Base-by-base conservation (phyloP, 352 stramenopile species). In the Globisporangium acanthophoron region DNA sequence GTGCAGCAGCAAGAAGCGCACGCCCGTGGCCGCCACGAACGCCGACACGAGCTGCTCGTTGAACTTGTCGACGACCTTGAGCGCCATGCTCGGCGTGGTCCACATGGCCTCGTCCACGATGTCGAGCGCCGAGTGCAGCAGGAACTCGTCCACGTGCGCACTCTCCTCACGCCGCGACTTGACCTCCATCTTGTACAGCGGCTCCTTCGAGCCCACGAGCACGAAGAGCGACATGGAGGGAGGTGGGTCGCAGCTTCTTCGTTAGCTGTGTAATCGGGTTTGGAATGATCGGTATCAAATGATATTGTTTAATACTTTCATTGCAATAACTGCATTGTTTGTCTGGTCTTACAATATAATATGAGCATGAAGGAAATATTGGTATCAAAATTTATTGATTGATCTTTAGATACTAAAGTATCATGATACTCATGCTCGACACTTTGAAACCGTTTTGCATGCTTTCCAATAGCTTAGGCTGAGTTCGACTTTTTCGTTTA, bases 1-100 rank as follows among this genome's bases (percentile, higher is more conserved):
- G 69, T 99, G 96, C 47, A 99, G 76, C 27, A 99, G 66, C 65
- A 99, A 83, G 62, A 99, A 98, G 69, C 97, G 98, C 54, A 98
- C 80, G 55, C 97, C 96, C 16, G 91, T 96, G 9, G 95, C 94
- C 20, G 96, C 98, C 20, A 98, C 76, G 73, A 98, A 99, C 24
- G 93, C 93, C 35, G 92, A 98, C 20, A 99, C 95, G 65, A 97
- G 88, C 69, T 98, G 94, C 65, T 98, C 91, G 75, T 99, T 99
- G 65, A 99, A 98, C 74, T 96, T 87, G 71, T 97, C 88, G 31
- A 97, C 88, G 41, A 96, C 79, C 43, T 92, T 92, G 49, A 97
- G 82, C 66, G 89, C 96, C 92, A 94, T 98, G 80, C 73, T 80
- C 53, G 86, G 89, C 47, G 92, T 96, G 16, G 91, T 96, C 94